A percentile compares a stretch with the other conserved stretches of the same genome.
These are phyloP conservation scores for Triticum turgidum DNA, from an alignment of 176 grass and related monocot genomes.

Conservation along the genomic window DNA sequence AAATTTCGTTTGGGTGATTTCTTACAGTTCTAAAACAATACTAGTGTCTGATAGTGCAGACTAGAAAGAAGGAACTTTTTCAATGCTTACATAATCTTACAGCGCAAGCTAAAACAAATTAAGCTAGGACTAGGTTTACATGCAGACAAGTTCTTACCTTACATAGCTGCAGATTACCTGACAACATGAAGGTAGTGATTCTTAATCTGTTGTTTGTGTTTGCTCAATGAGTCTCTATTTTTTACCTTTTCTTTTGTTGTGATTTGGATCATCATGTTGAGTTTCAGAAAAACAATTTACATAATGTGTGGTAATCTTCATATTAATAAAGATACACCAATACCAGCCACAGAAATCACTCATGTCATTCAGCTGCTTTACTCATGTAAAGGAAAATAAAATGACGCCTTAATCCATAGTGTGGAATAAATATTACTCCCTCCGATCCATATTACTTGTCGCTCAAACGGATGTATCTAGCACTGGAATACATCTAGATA, in stretches of 20 bases:
- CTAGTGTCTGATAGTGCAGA: not conserved
- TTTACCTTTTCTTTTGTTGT: not conserved
- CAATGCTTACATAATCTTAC: not conserved
- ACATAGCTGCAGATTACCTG: not conserved
- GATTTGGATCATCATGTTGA: not conserved
- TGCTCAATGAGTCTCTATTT: not conserved
- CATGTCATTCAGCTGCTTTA: not conserved
- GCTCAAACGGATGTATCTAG: no score
- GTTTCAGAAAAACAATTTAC: not conserved
- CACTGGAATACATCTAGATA: no score
- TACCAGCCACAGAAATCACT: not conserved
- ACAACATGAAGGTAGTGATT: not conserved
- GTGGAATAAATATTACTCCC: not conserved
- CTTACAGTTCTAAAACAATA: not conserved
- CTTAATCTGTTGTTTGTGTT: slow-evolving; percentile 13
- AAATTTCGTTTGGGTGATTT: not conserved
- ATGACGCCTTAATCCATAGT: not conserved
- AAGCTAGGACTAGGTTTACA: not conserved
- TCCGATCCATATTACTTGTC: no score
- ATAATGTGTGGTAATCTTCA: not conserved
- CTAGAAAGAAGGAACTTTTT: not conserved
- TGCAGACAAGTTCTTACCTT: not conserved
- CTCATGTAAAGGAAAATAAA: not conserved
- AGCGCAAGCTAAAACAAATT: not conserved
- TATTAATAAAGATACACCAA: not conserved